phyloP scores from a whole-genome alignment of 495 filamentous ascomycete species.

The Aspergillus steynii region DNA sequence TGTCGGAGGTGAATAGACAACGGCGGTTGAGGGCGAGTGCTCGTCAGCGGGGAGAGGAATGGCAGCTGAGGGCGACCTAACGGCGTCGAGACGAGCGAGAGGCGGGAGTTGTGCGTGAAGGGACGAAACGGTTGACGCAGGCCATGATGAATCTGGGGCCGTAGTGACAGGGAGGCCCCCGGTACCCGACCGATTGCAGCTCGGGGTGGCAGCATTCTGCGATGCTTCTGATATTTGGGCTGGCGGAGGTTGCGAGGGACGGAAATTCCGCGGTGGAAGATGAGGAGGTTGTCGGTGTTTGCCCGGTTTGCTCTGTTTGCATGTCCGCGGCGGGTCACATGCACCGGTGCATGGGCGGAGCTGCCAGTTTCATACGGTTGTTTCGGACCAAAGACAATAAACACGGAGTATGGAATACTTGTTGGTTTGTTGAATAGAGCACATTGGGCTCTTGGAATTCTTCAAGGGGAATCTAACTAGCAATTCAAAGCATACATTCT shows the following conservation, averaged over 20 bases:
- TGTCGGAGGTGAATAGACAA: slow-evolving; percentile 47
- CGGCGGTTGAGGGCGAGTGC: slow-evolving; percentile 33
- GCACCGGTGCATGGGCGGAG: no score
- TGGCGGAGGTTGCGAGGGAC: not conserved
- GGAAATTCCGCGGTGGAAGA: not conserved
- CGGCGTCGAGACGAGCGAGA: slow-evolving; percentile 48
- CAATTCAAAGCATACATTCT: slow-evolving; percentile 13
- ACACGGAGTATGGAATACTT: no score
- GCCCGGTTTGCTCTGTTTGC: slow-evolving; percentile 23
- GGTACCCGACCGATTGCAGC: slow-evolving; percentile 35
- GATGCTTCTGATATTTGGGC: slow-evolving; percentile 6
- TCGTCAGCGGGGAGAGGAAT: slow-evolving; percentile 63
- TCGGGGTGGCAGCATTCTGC: slow-evolving; percentile 23
- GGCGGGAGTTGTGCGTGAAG: slow-evolving; percentile 51
- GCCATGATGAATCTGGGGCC: slow-evolving; percentile 8
- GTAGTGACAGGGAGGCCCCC: slow-evolving; percentile 18
- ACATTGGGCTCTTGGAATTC: not conserved
- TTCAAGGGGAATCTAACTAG: slow-evolving; percentile 16
- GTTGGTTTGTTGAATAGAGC: not conserved
- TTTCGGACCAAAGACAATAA: no score
- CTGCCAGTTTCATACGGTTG: no score
- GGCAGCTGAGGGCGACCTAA: slow-evolving; percentile 72
- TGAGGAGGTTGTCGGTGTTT: not conserved
- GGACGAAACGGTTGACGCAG: slow-evolving; percentile 23
- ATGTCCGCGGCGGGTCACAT: not conserved